Percentiles rank a stretch among this genome's conserved stretches.
Evolutionary conservation across 2,329 filamentous ascomycete genomes (phyloP).

Genomic region (Fusarium nisikadoi): DNA sequence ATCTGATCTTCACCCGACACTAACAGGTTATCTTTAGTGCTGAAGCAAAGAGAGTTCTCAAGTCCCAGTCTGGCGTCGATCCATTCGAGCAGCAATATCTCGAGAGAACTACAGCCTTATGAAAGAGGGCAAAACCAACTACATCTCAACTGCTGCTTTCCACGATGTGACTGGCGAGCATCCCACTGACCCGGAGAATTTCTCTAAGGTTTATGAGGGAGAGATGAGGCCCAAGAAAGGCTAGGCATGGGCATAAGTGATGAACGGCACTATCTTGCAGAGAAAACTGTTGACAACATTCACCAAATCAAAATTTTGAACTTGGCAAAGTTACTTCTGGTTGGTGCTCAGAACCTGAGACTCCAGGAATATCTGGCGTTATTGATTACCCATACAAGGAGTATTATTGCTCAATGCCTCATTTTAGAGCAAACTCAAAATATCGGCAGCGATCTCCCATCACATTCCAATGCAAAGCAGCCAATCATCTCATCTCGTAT

Average conservation of each 20-base stretch:
- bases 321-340: rapidly evolving
- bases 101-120: slow-evolving; percentile 23
- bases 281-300: rapidly evolving
- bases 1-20: no score
- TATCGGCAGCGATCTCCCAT: neutral
- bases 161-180: slow-evolving; percentile 9
- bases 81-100: slow-evolving; percentile 10
- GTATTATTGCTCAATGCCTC: neutral
- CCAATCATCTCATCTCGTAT: neutral
- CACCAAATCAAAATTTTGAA: rapidly evolving
- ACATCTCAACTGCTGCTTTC: slow-evolving; percentile 2
- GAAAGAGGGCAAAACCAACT: slow-evolving; percentile 18
- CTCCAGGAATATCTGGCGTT: no score
- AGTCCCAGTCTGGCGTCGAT: slow-evolving; percentile 1
- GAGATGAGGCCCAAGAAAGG: slow-evolving; percentile 20
- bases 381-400: rapidly evolving
- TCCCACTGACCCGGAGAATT: slow-evolving; percentile 5
- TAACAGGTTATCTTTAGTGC: neutral
- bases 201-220: slow-evolving; percentile 16
- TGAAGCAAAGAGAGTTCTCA: slow-evolving; percentile 11
- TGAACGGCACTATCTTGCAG: no score
- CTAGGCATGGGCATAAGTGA: no score
- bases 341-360: neutral
- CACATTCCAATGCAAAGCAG: neutral
- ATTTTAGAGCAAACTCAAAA: neutral